Evolutionary conservation across 768 basidiomycete genomes (phyloP).

Genomic region (Leccinum broughii): DNA sequence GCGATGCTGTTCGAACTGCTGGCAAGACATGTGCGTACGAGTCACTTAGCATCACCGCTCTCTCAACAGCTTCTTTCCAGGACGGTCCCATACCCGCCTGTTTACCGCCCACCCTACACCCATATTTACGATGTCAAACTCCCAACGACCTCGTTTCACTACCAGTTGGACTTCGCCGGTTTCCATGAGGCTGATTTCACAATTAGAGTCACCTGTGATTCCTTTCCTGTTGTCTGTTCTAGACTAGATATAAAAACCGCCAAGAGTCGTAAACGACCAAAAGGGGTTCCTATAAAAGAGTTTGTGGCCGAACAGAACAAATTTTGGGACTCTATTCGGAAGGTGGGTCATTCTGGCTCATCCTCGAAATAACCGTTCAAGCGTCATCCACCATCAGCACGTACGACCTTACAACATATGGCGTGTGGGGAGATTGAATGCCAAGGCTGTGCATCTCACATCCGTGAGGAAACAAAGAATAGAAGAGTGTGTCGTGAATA

Average conservation of each 20-base stretch:
- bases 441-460: slow-evolving; percentile 3
- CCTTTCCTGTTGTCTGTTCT: not conserved
- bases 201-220: not conserved
- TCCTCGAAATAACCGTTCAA: not conserved
- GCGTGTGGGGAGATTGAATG: not conserved
- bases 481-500: slow-evolving; percentile 2
- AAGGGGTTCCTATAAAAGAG: not conserved
- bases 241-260: not conserved
- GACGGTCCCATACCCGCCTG: not conserved
- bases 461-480: slow-evolving; percentile 4
- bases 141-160: not conserved
- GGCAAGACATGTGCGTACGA: slow-evolving; percentile 11
- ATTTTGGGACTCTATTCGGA: not conserved
- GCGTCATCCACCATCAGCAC: slow-evolving; percentile 4
- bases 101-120: too few species aligned
- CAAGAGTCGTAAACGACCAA: not conserved
- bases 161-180: not conserved
- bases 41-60: not conserved
- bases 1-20: slow-evolving; percentile 10
- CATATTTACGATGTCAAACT: not conserved
- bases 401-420: not conserved
- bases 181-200: not conserved
- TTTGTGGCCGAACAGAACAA: not conserved
- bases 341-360: not conserved
- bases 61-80: slow-evolving; percentile 5